phyloP scores from a whole-genome alignment of 1,284 basidiomycete genomes.

The Leccinum brunneo-olivaceum region DNA sequence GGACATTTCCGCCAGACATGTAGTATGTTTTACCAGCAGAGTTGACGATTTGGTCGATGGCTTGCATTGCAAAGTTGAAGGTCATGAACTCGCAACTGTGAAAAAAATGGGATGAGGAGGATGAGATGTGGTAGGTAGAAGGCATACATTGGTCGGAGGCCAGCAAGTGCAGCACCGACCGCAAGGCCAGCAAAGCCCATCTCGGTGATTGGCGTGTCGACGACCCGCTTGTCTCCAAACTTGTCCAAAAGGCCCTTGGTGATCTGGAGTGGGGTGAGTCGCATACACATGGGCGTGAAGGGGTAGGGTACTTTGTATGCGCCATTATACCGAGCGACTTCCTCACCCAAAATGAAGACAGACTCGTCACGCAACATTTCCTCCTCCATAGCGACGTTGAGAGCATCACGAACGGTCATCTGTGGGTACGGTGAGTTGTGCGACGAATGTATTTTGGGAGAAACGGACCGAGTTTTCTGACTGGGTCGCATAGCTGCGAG shows the following conservation, averaged over 20 bases:
- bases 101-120: conserved; percentile 8
- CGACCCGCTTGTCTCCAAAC: conserved; percentile 97
- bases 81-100: conserved; percentile 98
- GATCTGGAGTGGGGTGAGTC: conserved; percentile 46
- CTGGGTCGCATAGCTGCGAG: conserved; percentile 60
- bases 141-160: conserved; percentile 83
- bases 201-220: conserved; percentile 97
- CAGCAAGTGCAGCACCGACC: conserved; percentile 89
- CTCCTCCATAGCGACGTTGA: conserved; percentile 98
- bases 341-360: conserved; percentile 96
- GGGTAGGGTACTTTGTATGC: conserved; percentile 85
- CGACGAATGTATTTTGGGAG: not conserved
- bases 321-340: conserved; percentile 98
- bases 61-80: conserved; percentile 94
- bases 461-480: conserved; percentile 51
- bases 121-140: not conserved
- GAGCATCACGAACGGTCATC: conserved; percentile 98
- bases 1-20: conserved; percentile 99
- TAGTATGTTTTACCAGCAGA: conserved; percentile 99
- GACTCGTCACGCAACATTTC: conserved; percentile 96
- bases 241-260: conserved; percentile 98
- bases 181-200: conserved; percentile 98
- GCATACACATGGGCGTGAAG: not conserved
- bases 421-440: conserved; percentile 29
- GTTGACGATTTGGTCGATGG: conserved; percentile 99